Base-by-base conservation (phyloP, 345 rosid genomes). In the Luvunga scandens region DNA sequence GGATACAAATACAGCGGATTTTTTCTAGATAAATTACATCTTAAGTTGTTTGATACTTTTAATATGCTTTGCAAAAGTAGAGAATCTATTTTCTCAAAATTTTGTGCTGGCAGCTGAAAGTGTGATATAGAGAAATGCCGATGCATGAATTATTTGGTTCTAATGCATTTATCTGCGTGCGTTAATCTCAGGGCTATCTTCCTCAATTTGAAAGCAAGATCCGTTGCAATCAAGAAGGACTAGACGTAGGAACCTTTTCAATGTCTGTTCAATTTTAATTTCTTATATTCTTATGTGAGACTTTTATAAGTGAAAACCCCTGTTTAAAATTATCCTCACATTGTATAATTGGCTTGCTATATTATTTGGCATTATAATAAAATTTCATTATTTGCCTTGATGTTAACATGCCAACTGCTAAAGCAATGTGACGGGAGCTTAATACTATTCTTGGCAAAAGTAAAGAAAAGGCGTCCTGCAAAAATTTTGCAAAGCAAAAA, bases 191-290 rank as follows among this genome's bases (percentile, higher is more conserved):
- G 98, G 98, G 88, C 80, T 67, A 93, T 95, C 82, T 93, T 93
- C 83, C 79, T 93, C 79, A 95, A 92, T 71, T 85, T 95, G 87
- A 92, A 92, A 86, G 94, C 98, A 61, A 87, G 95, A 80, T 85
- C 94, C 4, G 86, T 79, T 22, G 78, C 83, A 56, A 86, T 91
- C 70, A 93, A 92, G 88, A 89, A 86, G 69, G 86, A 87, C 0
- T 93, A 92, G 80, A 59, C 4, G 48, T 39, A 67, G 55, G 25
- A 22, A 5, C 24, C n/a, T 34, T 53, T 64, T 12, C 3, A 45
- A 7, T 36, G 14, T 59, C 38, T 13, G 4, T 34, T 0, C 27
- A 5, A 22, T 10, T 7, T 7, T 69, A 22, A 30, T 34, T 48
- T 8, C 30, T 4, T 4, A 7, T 30, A 14, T 63, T 19, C 4